Conservation (phyloP, 495 filamentous ascomycete genomes). For the Barbatosphaeria neglecta region DNA sequence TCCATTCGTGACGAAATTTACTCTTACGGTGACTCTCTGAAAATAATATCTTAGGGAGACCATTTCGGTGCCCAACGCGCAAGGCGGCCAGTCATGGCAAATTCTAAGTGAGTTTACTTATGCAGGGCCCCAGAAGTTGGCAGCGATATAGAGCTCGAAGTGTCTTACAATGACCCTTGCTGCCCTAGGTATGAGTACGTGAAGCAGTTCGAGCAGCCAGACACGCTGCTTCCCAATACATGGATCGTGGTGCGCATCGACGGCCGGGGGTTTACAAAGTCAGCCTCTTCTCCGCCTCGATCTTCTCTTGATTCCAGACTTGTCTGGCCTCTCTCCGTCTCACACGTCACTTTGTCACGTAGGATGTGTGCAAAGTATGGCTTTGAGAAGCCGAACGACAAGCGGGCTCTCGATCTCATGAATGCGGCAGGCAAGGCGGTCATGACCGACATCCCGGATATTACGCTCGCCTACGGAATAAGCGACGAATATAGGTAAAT, state of each 20-base stretch:
- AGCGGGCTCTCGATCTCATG: constrained; percentile 80
- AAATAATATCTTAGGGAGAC: too few species aligned
- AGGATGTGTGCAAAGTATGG: constrained; percentile 71
- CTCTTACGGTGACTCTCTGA: too few species aligned
- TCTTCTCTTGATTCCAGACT: not conserved
- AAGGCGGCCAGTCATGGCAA: constrained; percentile 24
- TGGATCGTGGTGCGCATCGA: constrained; percentile 92
- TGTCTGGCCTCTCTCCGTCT: too few species aligned
- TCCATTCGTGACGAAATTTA: too few species aligned
- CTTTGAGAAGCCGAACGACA: constrained; percentile 89
- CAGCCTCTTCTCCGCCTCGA: constrained; percentile 8
- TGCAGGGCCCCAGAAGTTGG: not conserved
- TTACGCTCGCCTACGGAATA: constrained; percentile 78
- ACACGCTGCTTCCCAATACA: constrained; percentile 72
- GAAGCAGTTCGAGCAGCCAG: constrained; percentile 71
- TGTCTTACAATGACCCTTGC: not conserved
- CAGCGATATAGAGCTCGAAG: too few species aligned
- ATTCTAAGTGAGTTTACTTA: constrained; percentile 28
- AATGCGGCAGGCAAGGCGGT: constrained; percentile 78
- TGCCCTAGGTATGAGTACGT: constrained; percentile 74
- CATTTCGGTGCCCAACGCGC: too few species aligned
- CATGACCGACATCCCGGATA: constrained; percentile 73
- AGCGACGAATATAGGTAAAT: constrained; percentile 83
- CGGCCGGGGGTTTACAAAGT: constrained; percentile 87
- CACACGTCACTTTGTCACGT: not conserved